Percentiles rank a stretch among this genome's conserved stretches.
Evolutionary conservation across 768 basidiomycete species (phyloP).

Genomic region (Austroboletus festivus): DNA sequence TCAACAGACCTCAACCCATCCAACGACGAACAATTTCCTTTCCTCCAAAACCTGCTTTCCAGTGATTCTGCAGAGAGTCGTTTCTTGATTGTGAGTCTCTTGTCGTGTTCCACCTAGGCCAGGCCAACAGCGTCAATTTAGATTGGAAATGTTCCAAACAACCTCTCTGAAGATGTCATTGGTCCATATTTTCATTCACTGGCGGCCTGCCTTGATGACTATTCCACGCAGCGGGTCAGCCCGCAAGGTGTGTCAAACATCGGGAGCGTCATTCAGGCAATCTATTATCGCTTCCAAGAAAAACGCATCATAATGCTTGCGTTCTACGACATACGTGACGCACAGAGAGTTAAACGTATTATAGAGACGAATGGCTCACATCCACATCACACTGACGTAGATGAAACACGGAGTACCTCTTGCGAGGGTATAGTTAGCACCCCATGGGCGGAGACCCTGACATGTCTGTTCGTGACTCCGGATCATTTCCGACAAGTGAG

Average conservation of each 20-base stretch:
- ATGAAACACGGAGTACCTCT: constrained; percentile 6
- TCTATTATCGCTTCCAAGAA: constrained; percentile 50
- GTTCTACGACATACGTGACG: constrained; percentile 59
- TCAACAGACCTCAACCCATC: constrained; percentile 26
- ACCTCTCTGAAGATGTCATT: constrained; percentile 30
- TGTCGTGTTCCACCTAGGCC: background rate
- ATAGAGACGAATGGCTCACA: constrained; percentile 29
- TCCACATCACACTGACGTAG: constrained; percentile 1
- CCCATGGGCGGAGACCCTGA: constrained; percentile 28
- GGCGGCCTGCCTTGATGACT: constrained; percentile 15
- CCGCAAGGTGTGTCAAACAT: constrained; percentile 11
- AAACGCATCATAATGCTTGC: constrained; percentile 54
- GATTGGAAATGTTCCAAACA: constrained; percentile 40
- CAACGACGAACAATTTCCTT: constrained; percentile 21
- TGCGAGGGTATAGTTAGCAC: constrained; percentile 1
- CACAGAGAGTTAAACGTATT: constrained; percentile 44
- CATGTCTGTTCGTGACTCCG: constrained; percentile 44
- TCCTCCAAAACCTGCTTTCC: constrained; percentile 4
- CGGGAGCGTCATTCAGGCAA: constrained; percentile 46
- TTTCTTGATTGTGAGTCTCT: constrained; percentile 30
- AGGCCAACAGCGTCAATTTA: constrained; percentile 21
- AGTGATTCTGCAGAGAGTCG: constrained; percentile 26
- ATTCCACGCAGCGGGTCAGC: constrained; percentile 4
- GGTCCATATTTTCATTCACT: constrained; percentile 30
- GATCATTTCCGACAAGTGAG: constrained; percentile 46